A percentile compares a stretch with the other conserved stretches of the same genome.
Conservation (phyloP, 352 stramenopile genomes). For the Phytophthora hibernalis region DNA sequence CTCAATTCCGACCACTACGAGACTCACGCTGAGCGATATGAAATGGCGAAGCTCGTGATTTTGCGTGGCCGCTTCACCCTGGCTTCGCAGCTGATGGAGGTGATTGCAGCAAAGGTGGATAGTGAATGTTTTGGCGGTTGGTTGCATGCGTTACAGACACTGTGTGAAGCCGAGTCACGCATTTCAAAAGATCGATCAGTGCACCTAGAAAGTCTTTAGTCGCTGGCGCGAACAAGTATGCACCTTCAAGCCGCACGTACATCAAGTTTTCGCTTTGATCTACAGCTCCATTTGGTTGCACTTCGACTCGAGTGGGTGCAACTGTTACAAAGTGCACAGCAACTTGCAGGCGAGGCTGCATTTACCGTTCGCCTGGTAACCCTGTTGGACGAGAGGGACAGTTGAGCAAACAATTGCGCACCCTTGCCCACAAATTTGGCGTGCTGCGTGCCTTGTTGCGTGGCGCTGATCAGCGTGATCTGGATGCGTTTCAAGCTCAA, state of each 20-base stretch:
- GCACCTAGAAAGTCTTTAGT: conserved; percentile 41
- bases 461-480: conserved; percentile 33
- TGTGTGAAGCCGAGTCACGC: conserved; percentile 46
- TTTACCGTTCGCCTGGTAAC: conserved; percentile 38
- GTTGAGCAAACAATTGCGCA: conserved; percentile 35
- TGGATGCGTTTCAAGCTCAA: conserved; percentile 39
- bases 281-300: conserved; percentile 48
- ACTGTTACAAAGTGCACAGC: conserved; percentile 49
- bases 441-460: conserved; percentile 40
- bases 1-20: conserved; percentile 28
- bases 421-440: conserved; percentile 32
- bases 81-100: conserved; percentile 33
- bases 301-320: conserved; percentile 53
- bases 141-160: conserved; percentile 41
- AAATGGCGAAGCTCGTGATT: conserved; percentile 52
- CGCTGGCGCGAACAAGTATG: conserved; percentile 28
- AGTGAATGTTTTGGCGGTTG: conserved; percentile 60
- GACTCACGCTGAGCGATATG: conserved; percentile 52
- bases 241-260: conserved; percentile 49
- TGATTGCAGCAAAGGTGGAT: conserved; percentile 33
- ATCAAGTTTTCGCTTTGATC: conserved; percentile 49
- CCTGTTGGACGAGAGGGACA: conserved; percentile 30
- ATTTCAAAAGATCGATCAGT: conserved; percentile 31
- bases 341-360: conserved; percentile 50
- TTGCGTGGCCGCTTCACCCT: conserved; percentile 42